Conservation (phyloP, 2,329 filamentous ascomycete species). For the Exserohilum turcica region DNA sequence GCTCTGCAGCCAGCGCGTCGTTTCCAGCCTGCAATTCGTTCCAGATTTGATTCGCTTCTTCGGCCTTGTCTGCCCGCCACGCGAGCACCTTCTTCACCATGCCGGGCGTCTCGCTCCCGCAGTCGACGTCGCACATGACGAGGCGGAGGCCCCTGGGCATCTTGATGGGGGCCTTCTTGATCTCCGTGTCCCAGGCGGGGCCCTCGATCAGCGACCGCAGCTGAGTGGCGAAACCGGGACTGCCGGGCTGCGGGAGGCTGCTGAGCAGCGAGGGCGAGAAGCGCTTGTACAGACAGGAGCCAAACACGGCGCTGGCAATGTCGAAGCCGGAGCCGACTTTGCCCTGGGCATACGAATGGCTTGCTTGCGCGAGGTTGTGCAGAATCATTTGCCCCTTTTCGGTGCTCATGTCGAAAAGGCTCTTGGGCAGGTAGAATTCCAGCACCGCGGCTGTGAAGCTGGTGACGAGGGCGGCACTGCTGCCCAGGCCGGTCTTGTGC, state of each 20-base stretch:
- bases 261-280: conserved; percentile 81
- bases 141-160: conserved; percentile 76
- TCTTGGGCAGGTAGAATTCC: conserved; percentile 69
- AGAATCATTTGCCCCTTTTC: conserved; percentile 64
- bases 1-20: conserved; percentile 67
- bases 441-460: conserved; percentile 79
- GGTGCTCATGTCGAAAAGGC: conserved; percentile 62
- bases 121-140: conserved; percentile 95
- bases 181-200: conserved; percentile 76
- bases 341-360: conserved; percentile 93
- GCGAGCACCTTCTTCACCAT: conserved; percentile 93
- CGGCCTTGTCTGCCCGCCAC: conserved; percentile 72
- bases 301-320: conserved; percentile 89
- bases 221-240: conserved; percentile 67
- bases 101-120: conserved; percentile 87
- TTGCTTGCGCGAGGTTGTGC: conserved; percentile 92
- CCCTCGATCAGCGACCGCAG: conserved; percentile 69
- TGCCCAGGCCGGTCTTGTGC: conserved; percentile 95
- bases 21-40: conserved; percentile 74
- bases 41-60: conserved; percentile 74
- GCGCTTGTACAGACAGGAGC: conserved; percentile 87
- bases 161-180: conserved; percentile 69
- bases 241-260: conserved; percentile 68
- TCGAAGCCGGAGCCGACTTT: conserved; percentile 97
- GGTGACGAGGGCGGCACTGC: conserved; percentile 91